Evolutionary conservation across 2,329 filamentous ascomycete genomes (phyloP), one percentile per base, ranked within the genome.

Genomic region (Pseudocercospora eumusae): DNA sequence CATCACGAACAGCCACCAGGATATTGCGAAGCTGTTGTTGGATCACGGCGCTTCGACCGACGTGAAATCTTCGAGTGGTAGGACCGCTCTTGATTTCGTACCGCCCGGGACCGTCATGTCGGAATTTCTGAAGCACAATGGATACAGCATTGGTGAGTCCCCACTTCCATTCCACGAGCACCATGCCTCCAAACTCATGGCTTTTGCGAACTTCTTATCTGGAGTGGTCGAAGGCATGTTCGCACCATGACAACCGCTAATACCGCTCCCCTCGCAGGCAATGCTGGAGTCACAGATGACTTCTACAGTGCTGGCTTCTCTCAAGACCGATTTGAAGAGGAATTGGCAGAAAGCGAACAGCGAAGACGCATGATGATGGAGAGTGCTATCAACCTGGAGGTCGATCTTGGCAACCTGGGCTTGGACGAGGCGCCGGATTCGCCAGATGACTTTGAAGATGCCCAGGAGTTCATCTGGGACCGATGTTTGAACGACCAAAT

Each of bases 341-440:
- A 99, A 75, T 88, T 98, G 84, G 93, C 93, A 2, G 95, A 99
- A 76, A 96, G 91, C 69, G 95, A 98, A 76, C 87, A 97, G 85
- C 91, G 93, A 74, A 86, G 93, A 66, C 86, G 95, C 31, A 96
- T 99, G 92, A 97, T 98, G 93, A 95, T 96, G 86, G 95, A 99
- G 75, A 99, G 95, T 73, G 93, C 95, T 5, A 89, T 96, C 68
- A 96, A 99, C 75, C 82, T 99, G 36, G 95, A 99, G 76, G 95
- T 99, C 45, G 95, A 99, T 72, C 78, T 99, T 59, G 95, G 93
- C 11, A 99, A 96, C 70, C 86, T 99, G 60, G 95, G 95, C 28
- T 88, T 99, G 71, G 95, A 99, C 73, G 95, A 99, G 75, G 90
- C 96, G 72, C 91, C 93, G 57, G 95, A 98, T 82, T 91, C 92